Evolutionary conservation across 2,329 filamentous ascomycete species (phyloP).

Genomic region (Colletotrichum truncatum): DNA sequence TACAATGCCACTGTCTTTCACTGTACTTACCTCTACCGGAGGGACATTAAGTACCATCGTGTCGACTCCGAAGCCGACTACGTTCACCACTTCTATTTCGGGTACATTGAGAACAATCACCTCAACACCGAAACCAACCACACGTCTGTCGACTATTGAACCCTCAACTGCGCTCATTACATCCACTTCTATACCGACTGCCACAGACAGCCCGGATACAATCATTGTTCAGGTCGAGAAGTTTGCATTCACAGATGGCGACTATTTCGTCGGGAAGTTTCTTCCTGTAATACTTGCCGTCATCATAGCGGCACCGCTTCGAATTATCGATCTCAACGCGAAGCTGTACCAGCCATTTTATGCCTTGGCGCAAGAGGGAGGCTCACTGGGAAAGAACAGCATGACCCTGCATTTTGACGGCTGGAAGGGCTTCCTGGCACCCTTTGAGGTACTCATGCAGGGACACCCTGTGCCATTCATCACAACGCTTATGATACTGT

Average conservation of each 20-base stretch:
- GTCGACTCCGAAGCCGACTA: constrained; percentile 30
- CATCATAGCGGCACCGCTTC: constrained; percentile 47
- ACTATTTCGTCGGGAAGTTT: constrained; percentile 52
- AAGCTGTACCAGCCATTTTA: constrained; percentile 55
- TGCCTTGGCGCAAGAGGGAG: constrained; percentile 45
- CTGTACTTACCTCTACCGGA: constrained; percentile 37
- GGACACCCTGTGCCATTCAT: constrained; percentile 48
- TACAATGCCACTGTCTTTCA: constrained; percentile 28
- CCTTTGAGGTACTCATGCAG: constrained; percentile 42
- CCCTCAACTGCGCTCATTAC: constrained; percentile 35
- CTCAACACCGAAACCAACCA: constrained; percentile 37
- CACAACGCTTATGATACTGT: constrained; percentile 45
- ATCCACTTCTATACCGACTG: constrained; percentile 29
- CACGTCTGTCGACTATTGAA: constrained; percentile 34
- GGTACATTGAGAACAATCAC: constrained; percentile 39
- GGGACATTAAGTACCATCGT: constrained; percentile 30
- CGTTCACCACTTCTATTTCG: constrained; percentile 37
- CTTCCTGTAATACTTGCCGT: constrained; percentile 51
- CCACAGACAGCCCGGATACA: background rate
- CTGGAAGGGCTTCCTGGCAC: constrained; percentile 43
- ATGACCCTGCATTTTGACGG: constrained; percentile 52
- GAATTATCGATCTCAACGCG: constrained; percentile 49
- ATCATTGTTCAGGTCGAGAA: constrained; percentile 34
- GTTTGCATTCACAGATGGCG: constrained; percentile 35
- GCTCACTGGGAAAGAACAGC: constrained; percentile 49